Base-by-base conservation (phyloP, 2,329 filamentous ascomycete species). In the Exophiala lecanii-corni region DNA sequence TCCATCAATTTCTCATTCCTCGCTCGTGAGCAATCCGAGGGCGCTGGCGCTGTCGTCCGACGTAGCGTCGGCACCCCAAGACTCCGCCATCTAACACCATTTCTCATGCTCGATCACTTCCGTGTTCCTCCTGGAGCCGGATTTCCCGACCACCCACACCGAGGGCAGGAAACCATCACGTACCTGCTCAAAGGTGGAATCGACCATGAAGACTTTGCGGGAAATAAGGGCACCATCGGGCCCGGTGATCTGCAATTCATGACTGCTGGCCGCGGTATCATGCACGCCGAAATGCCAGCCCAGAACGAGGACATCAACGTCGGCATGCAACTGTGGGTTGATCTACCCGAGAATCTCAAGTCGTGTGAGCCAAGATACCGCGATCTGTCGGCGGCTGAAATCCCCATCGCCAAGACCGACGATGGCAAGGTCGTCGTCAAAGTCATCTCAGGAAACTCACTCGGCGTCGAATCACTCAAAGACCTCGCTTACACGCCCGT, bases 81-180 rank as follows among this genome's bases (percentile, higher is more conserved):
- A 54, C 75, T 97, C 16, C 81, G 82, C 59, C 88, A 94, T 71
- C 84, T 97, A 65, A 86, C 82, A 10, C 92, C 91, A 0, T 96
- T 97, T 68, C 75, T 96, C 33, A 95, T 97, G 89, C 84, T 96
- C 35, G 91, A 97, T 62, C 86, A 96, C 70, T 96, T 96, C 71
- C 78, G 74, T 41, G 79, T 92, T 56, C 77, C 79, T 40, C 81
- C 82, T 2, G 87, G 86, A 45, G 85, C 89, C 7, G 89, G 89
- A 0, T 96, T 96, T 62, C 89, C 89, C 1, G 89, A 96, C 62
- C 89, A 96, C 59, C 79, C 79, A 0, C 81, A 84, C 61, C 76
- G 88, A 28, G 89, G 89, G 28, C 88, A 94, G 65, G 87, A 95
- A 57, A 85, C 81, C 12, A 92, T 95, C 61, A 95, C 89, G 1